A percentile compares a stretch with the other conserved stretches of the same genome.
Evolutionary conservation across 1,284 basidiomycete genomes (phyloP).

Genomic region (Cryptococcus sp.): DNA sequence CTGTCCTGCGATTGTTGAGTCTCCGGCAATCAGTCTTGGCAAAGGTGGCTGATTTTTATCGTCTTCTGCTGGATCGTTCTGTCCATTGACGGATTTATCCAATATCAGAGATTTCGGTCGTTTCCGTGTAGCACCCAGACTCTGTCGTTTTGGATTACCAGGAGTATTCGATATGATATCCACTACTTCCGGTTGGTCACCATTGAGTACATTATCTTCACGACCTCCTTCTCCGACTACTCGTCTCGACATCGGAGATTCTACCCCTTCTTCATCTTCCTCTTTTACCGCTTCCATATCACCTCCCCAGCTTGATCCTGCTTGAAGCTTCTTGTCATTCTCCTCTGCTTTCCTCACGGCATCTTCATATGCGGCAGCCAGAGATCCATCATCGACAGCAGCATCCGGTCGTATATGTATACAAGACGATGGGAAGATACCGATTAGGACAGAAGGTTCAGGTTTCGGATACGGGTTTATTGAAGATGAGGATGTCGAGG

Average conservation of each 20-base stretch:
- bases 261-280: slow-evolving; percentile 62
- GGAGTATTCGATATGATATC: background rate
- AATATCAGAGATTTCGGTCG: slow-evolving; percentile 34
- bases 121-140: slow-evolving; percentile 5
- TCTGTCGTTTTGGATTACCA: background rate
- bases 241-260: background rate
- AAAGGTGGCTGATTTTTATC: slow-evolving; percentile 79
- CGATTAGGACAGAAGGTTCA: slow-evolving; percentile 79
- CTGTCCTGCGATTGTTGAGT: slow-evolving; percentile 77
- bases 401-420: slow-evolving; percentile 84
- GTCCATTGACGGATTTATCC: background rate
- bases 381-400: slow-evolving; percentile 79
- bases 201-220: background rate
- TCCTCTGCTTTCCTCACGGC: slow-evolving; percentile 28
- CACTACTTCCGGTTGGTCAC: background rate
- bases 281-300: slow-evolving; percentile 64
- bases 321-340: slow-evolving; percentile 9
- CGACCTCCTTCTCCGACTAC: background rate
- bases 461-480: slow-evolving; percentile 31
- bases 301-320: slow-evolving; percentile 6
- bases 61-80: slow-evolving; percentile 9
- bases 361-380: slow-evolving; percentile 55
- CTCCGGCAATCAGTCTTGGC: slow-evolving; percentile 85
- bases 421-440: slow-evolving; percentile 90
- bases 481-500: slow-evolving; percentile 18